Base-by-base conservation (phyloP, 2,329 filamentous ascomycete genomes). In the Venturia aucupariae region DNA sequence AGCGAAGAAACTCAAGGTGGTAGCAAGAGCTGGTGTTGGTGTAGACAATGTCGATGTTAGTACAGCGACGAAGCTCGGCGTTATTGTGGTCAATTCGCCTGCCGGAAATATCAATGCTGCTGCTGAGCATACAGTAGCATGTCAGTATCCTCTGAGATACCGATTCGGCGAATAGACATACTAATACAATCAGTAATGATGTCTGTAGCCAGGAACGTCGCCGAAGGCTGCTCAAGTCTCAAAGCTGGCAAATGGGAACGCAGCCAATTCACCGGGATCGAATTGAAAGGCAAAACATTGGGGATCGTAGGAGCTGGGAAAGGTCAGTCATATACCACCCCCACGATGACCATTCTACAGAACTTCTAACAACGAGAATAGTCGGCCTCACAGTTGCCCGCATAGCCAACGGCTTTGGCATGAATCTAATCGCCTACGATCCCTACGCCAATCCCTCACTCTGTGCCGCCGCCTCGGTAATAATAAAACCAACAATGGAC, bases 251-350 rank as follows among this genome's bases (percentile, higher is more conserved):
- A 84, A 62, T 93, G 90, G 90, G 89, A 92, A 72, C 80, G 90
- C 64, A 85, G 86, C 70, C 84, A 85, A 69, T 80, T 92, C 3
- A 87, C 91, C 0, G 90, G 90, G 4, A 84, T 91, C 22, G 90
- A 93, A 73, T 86, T 92, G 13, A 88, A 90, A 61, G 84, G 86
- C 57, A 93, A 92, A 77, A 88, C 84, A 0, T 78, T 93, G 7
- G 89, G 86, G 0, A 87, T 93, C 61, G 84, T 94, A 46, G 90
- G 90, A 1, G 76, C 92, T 32, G 90, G 90, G n/a, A 92, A 92
- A 77, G 89, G 82, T 82, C 71, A 54, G 67, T 54, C 22, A 51
- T 51, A 27, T 22, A 38, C 41, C 6, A n/a, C 38, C 54, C 27
- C 59, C 13, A 1, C 17, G 35, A 22, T 6, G 11, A 63, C 13